phyloP scores from a whole-genome alignment of 768 basidiomycete species.

The Mycena sanguinolenta region DNA sequence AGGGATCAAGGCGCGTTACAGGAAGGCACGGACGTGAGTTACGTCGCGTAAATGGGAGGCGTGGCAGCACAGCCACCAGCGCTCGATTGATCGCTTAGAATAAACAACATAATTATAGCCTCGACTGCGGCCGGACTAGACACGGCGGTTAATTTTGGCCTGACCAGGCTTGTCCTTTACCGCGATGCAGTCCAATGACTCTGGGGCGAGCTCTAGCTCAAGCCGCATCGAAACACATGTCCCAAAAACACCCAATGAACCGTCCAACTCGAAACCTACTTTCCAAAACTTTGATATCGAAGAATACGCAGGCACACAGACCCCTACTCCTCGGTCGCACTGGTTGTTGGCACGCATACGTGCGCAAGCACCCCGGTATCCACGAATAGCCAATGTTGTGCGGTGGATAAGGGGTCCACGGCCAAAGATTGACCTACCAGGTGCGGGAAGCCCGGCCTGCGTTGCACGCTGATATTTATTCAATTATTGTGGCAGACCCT shows the following conservation, averaged over 20 bases:
- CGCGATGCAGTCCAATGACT: slow-evolving; percentile 27
- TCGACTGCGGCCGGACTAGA: not conserved
- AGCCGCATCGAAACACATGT: slow-evolving; percentile 3
- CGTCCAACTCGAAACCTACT: slow-evolving; percentile 21
- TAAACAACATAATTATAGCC: too few relatives aligned
- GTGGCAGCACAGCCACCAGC: too few relatives aligned
- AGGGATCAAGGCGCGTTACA: too few relatives aligned
- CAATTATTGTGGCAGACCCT: slow-evolving; percentile 56
- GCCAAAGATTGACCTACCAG: slow-evolving; percentile 66
- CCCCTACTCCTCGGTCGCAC: slow-evolving; percentile 25
- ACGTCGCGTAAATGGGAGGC: too few relatives aligned
- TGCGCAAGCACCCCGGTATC: slow-evolving; percentile 36
- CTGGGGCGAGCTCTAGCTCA: slow-evolving; percentile 19
- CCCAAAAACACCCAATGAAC: not conserved
- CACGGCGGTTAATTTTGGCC: not conserved
- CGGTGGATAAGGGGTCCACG: slow-evolving; percentile 71
- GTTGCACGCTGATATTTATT: not conserved
- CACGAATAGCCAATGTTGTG: slow-evolving; percentile 37
- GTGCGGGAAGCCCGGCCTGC: slow-evolving; percentile 45
- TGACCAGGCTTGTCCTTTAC: not conserved
- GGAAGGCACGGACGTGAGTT: too few relatives aligned
- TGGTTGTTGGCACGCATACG: slow-evolving; percentile 39
- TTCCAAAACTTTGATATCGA: slow-evolving; percentile 30
- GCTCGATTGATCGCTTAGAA: too few relatives aligned
- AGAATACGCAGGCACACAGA: slow-evolving; percentile 20